A percentile compares a stretch with the other conserved stretches of the same genome.
phyloP scores from a whole-genome alignment of 2,329 filamentous ascomycete species.

The Periconia sp. region DNA sequence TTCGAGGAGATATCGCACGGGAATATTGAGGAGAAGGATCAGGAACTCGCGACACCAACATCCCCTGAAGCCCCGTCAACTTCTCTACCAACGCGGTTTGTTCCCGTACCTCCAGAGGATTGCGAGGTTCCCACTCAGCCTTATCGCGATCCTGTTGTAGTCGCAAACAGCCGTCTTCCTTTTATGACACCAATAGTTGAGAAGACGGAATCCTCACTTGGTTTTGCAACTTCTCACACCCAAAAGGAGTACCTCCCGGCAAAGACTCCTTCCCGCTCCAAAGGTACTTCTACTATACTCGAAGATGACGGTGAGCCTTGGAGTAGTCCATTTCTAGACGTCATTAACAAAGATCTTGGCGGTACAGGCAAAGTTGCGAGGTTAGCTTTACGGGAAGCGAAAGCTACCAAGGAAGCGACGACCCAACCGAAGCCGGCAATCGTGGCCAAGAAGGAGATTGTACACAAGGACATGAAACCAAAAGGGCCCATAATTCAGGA shows the following conservation, averaged over 20 bases:
- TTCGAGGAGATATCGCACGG: slow-evolving; percentile 41
- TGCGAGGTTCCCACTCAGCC: slow-evolving; percentile 80
- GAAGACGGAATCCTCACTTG: slow-evolving; percentile 87
- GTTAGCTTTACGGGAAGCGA: slow-evolving; percentile 57
- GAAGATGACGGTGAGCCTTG: slow-evolving; percentile 56
- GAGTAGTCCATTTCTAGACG: slow-evolving; percentile 76
- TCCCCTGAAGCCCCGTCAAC: slow-evolving; percentile 45
- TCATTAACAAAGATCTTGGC: slow-evolving; percentile 58
- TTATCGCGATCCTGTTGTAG: slow-evolving; percentile 78
- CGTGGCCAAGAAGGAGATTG: slow-evolving; percentile 41
- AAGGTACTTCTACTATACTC: slow-evolving; percentile 46
- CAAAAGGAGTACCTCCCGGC: slow-evolving; percentile 66
- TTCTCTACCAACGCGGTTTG: slow-evolving; percentile 65
- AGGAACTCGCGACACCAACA: slow-evolving; percentile 55
- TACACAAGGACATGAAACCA: slow-evolving; percentile 46
- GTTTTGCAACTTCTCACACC: slow-evolving; percentile 52
- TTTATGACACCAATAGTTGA: slow-evolving; percentile 99
- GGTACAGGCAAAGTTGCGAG: slow-evolving; percentile 55
- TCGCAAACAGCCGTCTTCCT: slow-evolving; percentile 88
- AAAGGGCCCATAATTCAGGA: slow-evolving; percentile 83
- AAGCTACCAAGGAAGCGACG: slow-evolving; percentile 33
- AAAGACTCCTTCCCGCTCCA: slow-evolving; percentile 78
- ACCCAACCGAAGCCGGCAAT: slow-evolving; percentile 21
- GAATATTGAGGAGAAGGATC: slow-evolving; percentile 37
- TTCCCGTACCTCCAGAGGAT: slow-evolving; percentile 84